Percentiles rank a stretch among this genome's conserved stretches.
phyloP scores from a whole-genome alignment of 495 filamentous ascomycete genomes.

The Penicillium crystallinum region DNA sequence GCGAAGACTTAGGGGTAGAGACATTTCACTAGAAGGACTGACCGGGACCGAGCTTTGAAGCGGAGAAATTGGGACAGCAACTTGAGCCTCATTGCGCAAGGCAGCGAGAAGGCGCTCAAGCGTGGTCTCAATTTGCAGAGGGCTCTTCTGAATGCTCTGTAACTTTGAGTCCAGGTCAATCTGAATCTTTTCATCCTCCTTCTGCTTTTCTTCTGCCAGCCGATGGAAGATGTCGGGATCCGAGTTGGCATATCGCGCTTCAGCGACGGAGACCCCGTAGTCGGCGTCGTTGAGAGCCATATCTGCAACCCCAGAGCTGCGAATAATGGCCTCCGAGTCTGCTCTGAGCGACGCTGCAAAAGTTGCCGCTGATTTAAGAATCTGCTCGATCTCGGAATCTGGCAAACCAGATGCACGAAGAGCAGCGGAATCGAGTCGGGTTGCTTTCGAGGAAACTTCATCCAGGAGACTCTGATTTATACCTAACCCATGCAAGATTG shows the following conservation, averaged over 20 bases:
- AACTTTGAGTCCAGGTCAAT: conserved; percentile 42
- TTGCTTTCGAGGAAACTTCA: conserved; percentile 38
- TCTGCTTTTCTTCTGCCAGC: conserved; percentile 45
- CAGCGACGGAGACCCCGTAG: conserved; percentile 49
- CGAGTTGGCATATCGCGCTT: conserved; percentile 43
- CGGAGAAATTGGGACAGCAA: conserved; percentile 9
- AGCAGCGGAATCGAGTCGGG: conserved; percentile 29
- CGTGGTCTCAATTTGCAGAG: conserved; percentile 27
- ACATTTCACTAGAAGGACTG: conserved; percentile 13
- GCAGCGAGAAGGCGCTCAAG: conserved; percentile 29
- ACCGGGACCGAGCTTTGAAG: conserved; percentile 7
- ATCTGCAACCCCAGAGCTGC: conserved; percentile 44
- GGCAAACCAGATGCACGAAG: conserved; percentile 31
- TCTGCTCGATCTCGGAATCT: conserved; percentile 40
- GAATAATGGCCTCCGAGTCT: conserved; percentile 48
- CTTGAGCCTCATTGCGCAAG: conserved; percentile 26
- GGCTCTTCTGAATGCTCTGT: conserved; percentile 42
- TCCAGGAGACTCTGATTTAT: conserved; percentile 50
- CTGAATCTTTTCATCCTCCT: conserved; percentile 48
- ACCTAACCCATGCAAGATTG: conserved; percentile 47
- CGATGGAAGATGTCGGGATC: conserved; percentile 40
- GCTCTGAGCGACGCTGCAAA: conserved; percentile 38
- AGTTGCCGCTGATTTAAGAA: conserved; percentile 39
- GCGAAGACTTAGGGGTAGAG: conserved; percentile 15
- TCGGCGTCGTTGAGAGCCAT: conserved; percentile 49